Percentiles rank a stretch among this genome's conserved stretches.
These are phyloP conservation scores for Eucalyptus pauciflora DNA, from an alignment of 345 rosid genomes.

Conservation along the genomic window DNA sequence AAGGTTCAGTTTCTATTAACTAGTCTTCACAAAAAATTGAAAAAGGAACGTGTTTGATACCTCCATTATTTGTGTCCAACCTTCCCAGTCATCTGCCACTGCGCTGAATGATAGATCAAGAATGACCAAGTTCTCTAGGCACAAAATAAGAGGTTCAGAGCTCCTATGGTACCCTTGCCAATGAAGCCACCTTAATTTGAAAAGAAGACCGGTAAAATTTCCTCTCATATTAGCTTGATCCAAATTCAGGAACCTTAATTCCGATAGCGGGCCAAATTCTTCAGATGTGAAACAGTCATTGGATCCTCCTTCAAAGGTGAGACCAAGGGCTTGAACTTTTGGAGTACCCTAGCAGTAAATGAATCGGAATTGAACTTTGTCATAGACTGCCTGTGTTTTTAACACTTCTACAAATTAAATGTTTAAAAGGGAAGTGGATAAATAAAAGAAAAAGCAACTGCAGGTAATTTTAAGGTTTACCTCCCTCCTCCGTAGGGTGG, in stretches of 20 bases:
- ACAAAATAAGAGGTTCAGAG: too few relatives aligned
- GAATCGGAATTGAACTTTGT: background rate
- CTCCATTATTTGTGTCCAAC: background rate
- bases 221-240: too few relatives aligned
- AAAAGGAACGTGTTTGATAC: background rate
- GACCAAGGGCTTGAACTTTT: background rate
- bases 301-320: background rate
- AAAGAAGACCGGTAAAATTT: too few relatives aligned
- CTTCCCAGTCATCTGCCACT: background rate
- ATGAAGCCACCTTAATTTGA: too few relatives aligned
- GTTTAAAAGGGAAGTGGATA: fast-evolving
- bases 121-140: background rate
- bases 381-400: background rate
- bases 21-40: background rate
- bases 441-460: background rate
- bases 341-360: background rate
- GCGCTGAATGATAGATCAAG: background rate
- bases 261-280: too few relatives aligned
- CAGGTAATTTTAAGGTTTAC: background rate
- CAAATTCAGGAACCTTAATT: too few relatives aligned
- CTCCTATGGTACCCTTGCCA: too few relatives aligned
- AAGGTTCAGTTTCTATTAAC: background rate
- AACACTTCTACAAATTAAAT: background rate
- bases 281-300: too few relatives aligned
- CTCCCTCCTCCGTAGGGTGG: fast-evolving